Evolutionary conservation across 1,139 yeast genomes (phyloP).

Genomic region (Blastobotrys buckinghamii): DNA sequence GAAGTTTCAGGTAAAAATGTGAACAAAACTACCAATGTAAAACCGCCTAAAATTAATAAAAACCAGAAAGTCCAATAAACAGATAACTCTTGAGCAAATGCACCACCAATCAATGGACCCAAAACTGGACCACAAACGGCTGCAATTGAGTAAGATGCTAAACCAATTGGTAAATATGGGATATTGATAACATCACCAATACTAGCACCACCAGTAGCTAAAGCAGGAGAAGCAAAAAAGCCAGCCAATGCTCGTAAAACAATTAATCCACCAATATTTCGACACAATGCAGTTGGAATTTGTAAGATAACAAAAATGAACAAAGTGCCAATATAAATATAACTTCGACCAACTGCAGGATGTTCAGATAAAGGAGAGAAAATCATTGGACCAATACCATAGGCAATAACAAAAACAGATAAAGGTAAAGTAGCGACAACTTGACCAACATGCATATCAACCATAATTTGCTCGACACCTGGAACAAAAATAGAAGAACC

Average conservation of each 20-base stretch:
- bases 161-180: constrained; percentile 40
- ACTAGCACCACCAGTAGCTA: constrained; percentile 82
- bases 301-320: constrained; percentile 52
- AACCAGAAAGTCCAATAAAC: constrained; percentile 76
- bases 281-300: constrained; percentile 40
- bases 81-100: constrained; percentile 58
- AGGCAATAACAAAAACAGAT: constrained; percentile 50
- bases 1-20: constrained; percentile 36
- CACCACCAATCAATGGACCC: constrained; percentile 80
- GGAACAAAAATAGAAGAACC: constrained; percentile 61
- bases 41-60: constrained; percentile 64
- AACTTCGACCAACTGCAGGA: constrained; percentile 39
- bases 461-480: constrained; percentile 41
- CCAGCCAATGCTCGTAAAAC: constrained; percentile 76
- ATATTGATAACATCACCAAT: constrained; percentile 62
- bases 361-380: constrained; percentile 50
- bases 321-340: constrained; percentile 37
- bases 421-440: constrained; percentile 45
- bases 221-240: constrained; percentile 72
- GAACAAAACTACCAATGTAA: constrained; percentile 33
- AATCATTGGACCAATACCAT: constrained; percentile 50
- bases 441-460: constrained; percentile 40
- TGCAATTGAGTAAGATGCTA: constrained; percentile 67
- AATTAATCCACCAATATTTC: constrained; percentile 41
- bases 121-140: constrained; percentile 80